Evolutionary conservation across 257 asterid species (phyloP).

Genomic region (Primulina tabacum): DNA sequence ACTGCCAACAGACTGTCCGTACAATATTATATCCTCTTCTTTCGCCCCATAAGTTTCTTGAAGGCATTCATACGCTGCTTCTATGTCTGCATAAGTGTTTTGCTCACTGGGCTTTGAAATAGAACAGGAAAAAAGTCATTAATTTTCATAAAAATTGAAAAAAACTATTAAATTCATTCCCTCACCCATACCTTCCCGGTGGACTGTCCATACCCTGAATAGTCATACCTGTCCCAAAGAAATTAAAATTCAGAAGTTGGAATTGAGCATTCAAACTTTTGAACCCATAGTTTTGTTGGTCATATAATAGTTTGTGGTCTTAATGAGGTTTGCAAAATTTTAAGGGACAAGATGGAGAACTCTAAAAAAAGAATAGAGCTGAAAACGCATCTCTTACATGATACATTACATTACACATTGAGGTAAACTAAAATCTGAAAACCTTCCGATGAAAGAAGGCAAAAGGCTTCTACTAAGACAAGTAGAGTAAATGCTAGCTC

Average conservation of each 20-base stretch:
- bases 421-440: background rate
- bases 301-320: background rate
- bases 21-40: conserved; percentile 81
- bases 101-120: conserved; percentile 76
- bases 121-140: conserved; percentile 28
- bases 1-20: conserved; percentile 98
- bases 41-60: conserved; percentile 72
- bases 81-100: conserved; percentile 89
- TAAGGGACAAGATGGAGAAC: conserved; percentile 17
- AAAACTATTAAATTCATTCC: conserved; percentile 19
- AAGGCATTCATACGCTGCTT: conserved; percentile 88
- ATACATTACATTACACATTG: background rate
- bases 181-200: conserved; percentile 79
- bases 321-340: background rate
- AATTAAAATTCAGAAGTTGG: conserved; percentile 19
- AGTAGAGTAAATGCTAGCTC: background rate
- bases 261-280: conserved; percentile 15
- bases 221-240: conserved; percentile 68
- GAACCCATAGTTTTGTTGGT: conserved; percentile 5
- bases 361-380: conserved; percentile 2
- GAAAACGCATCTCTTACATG: background rate
- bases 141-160: conserved; percentile 17
- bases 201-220: conserved; percentile 91
- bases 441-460: conserved; percentile 11
- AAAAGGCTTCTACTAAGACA: conserved; percentile 10